Evolutionary conservation across 441 rosid species (phyloP).

Genomic region (Eutrema salsugineum): DNA sequence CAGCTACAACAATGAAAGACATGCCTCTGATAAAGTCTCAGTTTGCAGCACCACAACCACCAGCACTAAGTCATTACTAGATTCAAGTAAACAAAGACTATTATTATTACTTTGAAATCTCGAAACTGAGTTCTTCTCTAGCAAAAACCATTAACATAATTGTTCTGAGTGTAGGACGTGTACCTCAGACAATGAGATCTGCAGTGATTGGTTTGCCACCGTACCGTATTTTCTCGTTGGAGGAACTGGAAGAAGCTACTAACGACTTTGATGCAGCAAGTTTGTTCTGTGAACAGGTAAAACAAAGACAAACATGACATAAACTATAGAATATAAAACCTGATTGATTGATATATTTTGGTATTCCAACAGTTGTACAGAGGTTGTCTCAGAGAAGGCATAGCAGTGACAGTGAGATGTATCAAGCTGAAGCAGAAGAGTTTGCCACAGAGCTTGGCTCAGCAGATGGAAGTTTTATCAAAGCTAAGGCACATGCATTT

Average conservation of each 20-base stretch:
- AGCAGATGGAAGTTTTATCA: constrained; percentile 73
- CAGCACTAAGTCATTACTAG: constrained; percentile 47
- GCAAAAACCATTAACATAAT: background rate
- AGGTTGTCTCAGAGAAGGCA: constrained; percentile 71
- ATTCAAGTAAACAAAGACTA: constrained; percentile 50
- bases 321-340: background rate
- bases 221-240: constrained; percentile 61
- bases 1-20: constrained; percentile 36
- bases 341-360: background rate
- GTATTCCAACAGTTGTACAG: constrained; percentile 51
- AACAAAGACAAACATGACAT: background rate
- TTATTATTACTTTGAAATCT: background rate
- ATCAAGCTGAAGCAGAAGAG: constrained; percentile 70
- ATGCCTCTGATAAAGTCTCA: constrained; percentile 48
- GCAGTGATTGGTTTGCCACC: constrained; percentile 78
- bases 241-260: constrained; percentile 88
- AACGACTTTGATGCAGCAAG: constrained; percentile 66
- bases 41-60: constrained; percentile 51
- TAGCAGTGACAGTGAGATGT: constrained; percentile 59
- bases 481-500: constrained; percentile 87
- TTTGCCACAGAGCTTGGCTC: constrained; percentile 56
- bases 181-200: constrained; percentile 80
- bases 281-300: constrained; percentile 72
- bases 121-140: background rate
- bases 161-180: constrained; percentile 49